phyloP scores from a whole-genome alignment of 768 basidiomycete species.

The Lentinus tigrinus region DNA sequence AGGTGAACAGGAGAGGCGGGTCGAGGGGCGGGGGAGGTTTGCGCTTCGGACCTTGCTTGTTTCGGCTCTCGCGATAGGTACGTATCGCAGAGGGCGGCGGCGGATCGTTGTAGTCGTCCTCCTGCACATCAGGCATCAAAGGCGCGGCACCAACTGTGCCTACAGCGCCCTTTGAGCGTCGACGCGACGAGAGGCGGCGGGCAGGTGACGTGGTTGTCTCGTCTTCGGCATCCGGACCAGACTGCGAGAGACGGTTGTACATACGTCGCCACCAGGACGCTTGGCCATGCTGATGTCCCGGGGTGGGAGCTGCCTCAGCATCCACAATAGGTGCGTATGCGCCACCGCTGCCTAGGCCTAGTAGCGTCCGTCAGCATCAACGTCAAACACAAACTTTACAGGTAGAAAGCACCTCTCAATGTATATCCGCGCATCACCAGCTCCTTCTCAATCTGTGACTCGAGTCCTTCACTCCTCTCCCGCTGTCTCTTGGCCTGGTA shows the following conservation, averaged over 20 bases:
- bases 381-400: background rate
- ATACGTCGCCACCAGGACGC: slow-evolving; percentile 59
- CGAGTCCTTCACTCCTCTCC: slow-evolving; percentile 55
- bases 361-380: slow-evolving; percentile 3
- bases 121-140: slow-evolving; percentile 16
- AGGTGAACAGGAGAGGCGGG: background rate
- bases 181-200: background rate
- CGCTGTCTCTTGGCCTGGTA: slow-evolving; percentile 27
- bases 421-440: slow-evolving; percentile 46
- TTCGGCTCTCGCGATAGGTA: slow-evolving; percentile 28
- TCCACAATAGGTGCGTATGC: slow-evolving; percentile 12
- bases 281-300: slow-evolving; percentile 28
- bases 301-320: slow-evolving; percentile 14
- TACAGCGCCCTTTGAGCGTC: background rate
- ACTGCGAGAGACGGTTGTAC: slow-evolving; percentile 51
- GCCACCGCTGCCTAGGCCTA: background rate
- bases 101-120: slow-evolving; percentile 35
- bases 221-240: slow-evolving; percentile 16
- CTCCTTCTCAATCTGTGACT: slow-evolving; percentile 53
- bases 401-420: slow-evolving; percentile 14
- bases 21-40: background rate
- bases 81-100: slow-evolving; percentile 38
- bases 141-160: slow-evolving; percentile 12
- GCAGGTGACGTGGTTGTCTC: background rate
- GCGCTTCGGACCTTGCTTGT: background rate